A percentile compares a stretch with the other conserved stretches of the same genome.
These are phyloP conservation scores for Albugo laibachii DNA, from an alignment of 352 stramenopile species.

Conservation along the genomic window DNA sequence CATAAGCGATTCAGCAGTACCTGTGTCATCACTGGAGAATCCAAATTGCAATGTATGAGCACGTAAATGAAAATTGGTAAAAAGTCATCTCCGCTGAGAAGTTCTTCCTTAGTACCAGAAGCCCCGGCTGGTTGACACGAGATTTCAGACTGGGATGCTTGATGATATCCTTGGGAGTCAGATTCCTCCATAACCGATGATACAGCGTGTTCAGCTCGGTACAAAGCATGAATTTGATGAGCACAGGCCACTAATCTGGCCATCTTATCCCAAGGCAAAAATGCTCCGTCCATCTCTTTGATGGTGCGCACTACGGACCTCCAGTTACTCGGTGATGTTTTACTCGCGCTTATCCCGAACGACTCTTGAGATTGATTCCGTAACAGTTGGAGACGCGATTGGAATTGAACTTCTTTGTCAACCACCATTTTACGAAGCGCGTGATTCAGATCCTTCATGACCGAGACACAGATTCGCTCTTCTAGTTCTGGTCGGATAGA, in stretches of 20 bases:
- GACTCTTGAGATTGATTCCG: constrained; percentile 57
- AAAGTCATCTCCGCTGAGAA: constrained; percentile 71
- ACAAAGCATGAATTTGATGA: constrained; percentile 49
- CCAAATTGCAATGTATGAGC: constrained; percentile 62
- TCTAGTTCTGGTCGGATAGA: constrained; percentile 68
- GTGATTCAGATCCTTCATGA: constrained; percentile 34
- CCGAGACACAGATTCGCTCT: constrained; percentile 53
- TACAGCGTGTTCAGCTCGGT: constrained; percentile 36
- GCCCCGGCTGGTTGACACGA: too few relatives aligned
- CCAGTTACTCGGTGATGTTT: constrained; percentile 66
- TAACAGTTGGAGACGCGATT: constrained; percentile 34
- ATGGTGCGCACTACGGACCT: constrained; percentile 42
- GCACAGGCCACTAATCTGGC: constrained; percentile 50
- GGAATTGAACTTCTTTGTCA: constrained; percentile 59
- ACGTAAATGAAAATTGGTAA: constrained; percentile 81
- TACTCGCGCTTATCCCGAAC: constrained; percentile 59
- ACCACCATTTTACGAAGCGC: constrained; percentile 25
- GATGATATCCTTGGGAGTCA: too few relatives aligned
- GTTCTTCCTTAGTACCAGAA: constrained; percentile 20
- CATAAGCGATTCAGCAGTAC: constrained; percentile 67
- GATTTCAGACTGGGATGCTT: too few relatives aligned
- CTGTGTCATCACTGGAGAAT: constrained; percentile 57
- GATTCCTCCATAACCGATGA: constrained; percentile 5
- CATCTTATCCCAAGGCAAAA: constrained; percentile 69
- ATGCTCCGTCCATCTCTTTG: constrained; percentile 67